phyloP scores from a whole-genome alignment of 2,329 filamentous ascomycete genomes.

The Cercospora zeae-maydis region DNA sequence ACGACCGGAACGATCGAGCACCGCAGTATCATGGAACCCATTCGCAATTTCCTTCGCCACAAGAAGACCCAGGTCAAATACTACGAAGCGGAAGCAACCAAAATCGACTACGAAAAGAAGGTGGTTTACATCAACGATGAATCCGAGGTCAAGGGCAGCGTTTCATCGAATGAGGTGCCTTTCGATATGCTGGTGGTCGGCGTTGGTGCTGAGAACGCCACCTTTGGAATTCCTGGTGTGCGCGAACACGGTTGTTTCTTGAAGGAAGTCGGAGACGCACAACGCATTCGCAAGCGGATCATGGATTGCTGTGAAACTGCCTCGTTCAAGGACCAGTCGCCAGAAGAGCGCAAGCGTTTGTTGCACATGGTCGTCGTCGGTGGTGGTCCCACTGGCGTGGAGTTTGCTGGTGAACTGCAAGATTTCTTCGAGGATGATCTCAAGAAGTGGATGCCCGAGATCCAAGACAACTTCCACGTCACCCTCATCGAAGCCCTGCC shows the following conservation, averaged over 20 bases:
- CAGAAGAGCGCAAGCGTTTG: constrained; percentile 85
- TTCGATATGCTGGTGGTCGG: constrained; percentile 98
- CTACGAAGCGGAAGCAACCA: constrained; percentile 96
- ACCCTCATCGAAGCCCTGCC: constrained; percentile 96
- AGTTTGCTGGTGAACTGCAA: constrained; percentile 96
- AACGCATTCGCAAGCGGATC: constrained; percentile 94
- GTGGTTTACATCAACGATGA: constrained; percentile 86
- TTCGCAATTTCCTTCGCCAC: constrained; percentile 90
- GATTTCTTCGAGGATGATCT: constrained; percentile 99
- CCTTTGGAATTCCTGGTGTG: constrained; percentile 93
- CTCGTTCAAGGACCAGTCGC: constrained; percentile 91
- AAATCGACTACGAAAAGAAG: constrained; percentile 89
- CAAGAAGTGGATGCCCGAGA: constrained; percentile 96
- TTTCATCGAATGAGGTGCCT: constrained; percentile 78
- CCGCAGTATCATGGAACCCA: constrained; percentile 98
- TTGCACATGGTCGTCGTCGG: constrained; percentile 90
- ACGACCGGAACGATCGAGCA: constrained; percentile 97
- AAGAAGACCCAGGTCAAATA: constrained; percentile 92
- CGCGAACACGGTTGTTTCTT: constrained; percentile 94
- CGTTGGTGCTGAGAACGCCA: constrained; percentile 96
- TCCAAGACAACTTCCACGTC: constrained; percentile 91
- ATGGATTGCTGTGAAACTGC: constrained; percentile 99
- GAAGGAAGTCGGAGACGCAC: constrained; percentile 96
- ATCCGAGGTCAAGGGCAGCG: constrained; percentile 84
- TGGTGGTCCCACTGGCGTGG: constrained; percentile 92